Base-by-base conservation (phyloP, 177 flowering plant species). In the Vitis hybrid region DNA sequence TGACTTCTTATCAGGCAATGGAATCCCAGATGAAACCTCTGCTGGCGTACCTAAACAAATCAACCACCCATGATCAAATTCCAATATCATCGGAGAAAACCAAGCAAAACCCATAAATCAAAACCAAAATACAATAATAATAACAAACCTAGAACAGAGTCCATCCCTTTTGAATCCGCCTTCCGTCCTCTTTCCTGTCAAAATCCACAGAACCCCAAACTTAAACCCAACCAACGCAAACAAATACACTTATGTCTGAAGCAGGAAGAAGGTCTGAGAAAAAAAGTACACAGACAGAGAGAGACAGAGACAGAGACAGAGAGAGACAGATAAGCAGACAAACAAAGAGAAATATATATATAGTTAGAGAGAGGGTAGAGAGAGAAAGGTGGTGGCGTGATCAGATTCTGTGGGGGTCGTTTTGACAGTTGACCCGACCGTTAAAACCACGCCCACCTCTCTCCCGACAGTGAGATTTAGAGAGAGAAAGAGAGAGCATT, bases 381-480 rank as follows among this genome's bases (percentile, higher is more conserved):
- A 70, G 72, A 75, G 72, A 75, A 70, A 77, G 66, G 76, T 72
- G 81, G 71, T 77, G 72, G 86, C 73, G 82, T 80, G 82, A 79
- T 79, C 81, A 87, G 86, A 87, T 78, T 87, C 82, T 85, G 85
- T 85, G 77, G 80, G 79, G 70, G 63, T 45, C 48, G 70, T 66
- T 56, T 70, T 80, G 88, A 85, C 87, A 85, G 86, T 85, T 86
- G 92, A 86, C 87, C 80, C 67, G 73, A 77, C 85, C 76, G 86
- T 79, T 83, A 80, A 64, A 61, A 78, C 51, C 76, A 67, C 70
- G 33, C 77, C 39, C 61, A 77, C 49, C 73, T 64, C 66, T 45
- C 71, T 51, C 66, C 71, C 72, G 66, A 68, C 76, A 70, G 65
- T 68, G 73, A 68, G 19, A 52, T 15, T 1, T 48, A 70, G 80